Conservation (phyloP, 2,329 filamentous ascomycete species). For the Orbilia oligospora region DNA sequence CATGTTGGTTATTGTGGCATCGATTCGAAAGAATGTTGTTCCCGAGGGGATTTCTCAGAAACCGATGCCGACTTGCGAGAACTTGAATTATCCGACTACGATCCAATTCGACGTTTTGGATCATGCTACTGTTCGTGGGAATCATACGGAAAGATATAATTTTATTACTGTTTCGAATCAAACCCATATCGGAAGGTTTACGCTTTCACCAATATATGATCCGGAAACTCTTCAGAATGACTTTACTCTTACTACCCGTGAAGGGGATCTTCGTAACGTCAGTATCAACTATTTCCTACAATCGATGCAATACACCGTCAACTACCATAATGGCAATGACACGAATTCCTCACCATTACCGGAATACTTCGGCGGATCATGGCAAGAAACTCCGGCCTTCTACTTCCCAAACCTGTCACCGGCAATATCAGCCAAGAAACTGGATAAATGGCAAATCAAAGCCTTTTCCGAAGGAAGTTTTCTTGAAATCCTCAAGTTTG, state of each 20-base stretch:
- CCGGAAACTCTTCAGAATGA: constrained; percentile 43
- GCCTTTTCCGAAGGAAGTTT: constrained; percentile 45
- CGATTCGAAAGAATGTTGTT: constrained; percentile 44
- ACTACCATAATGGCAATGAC: constrained; percentile 44
- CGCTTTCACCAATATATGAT: constrained; percentile 46
- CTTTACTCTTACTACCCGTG: constrained; percentile 30
- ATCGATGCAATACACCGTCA: constrained; percentile 51
- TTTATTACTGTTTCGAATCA: constrained; percentile 39
- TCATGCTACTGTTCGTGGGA: constrained; percentile 46
- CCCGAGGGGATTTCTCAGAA: constrained; percentile 11
- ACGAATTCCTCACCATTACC: constrained; percentile 14
- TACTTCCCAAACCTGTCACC: constrained; percentile 47
- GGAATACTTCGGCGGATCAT: constrained; percentile 48
- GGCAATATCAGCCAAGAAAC: constrained; percentile 32
- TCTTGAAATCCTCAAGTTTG: constrained; percentile 43
- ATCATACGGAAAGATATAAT: constrained; percentile 35
- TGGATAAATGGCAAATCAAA: constrained; percentile 50
- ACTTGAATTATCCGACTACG: constrained; percentile 42
- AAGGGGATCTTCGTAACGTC: constrained; percentile 42
- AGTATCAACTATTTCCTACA: constrained; percentile 45
- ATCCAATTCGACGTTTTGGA: constrained; percentile 55
- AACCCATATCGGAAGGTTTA: constrained; percentile 23
- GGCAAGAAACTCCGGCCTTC: constrained; percentile 41
- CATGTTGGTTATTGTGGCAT: constrained; percentile 55
- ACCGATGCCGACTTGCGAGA: constrained; percentile 41